Evolutionary conservation across 2,329 filamentous ascomycete genomes (phyloP), one percentile per base, ranked within the genome.

Genomic region (Akanthomyces dipterigenus): DNA sequence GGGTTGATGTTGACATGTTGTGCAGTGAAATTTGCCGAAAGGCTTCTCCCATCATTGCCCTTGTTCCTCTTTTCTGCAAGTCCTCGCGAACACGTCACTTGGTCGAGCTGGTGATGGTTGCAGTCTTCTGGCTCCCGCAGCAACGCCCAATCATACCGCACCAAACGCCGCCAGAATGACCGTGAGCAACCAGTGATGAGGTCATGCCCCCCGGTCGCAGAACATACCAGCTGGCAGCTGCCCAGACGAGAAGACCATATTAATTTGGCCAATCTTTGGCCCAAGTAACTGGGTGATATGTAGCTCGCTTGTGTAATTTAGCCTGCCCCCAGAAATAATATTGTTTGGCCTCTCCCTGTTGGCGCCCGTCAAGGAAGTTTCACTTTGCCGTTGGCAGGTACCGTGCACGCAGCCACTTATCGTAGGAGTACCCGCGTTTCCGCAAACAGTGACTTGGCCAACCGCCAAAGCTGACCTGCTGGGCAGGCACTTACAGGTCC

Each of bases 211-310:
- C 14, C 22, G 31, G 43, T 14, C 16, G 3, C 16, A 22, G 43
- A 45, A 58, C 55, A 58, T 58, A 45, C 45, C 45, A 50, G 36
- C 43, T 48, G 22, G n/a, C n/a, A n/a, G n/a, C n/a, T n/a, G n/a
- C n/a, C n/a, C n/a, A n/a, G n/a, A n/a, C n/a, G n/a, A n/a, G n/a
- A n/a, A n/a, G n/a, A n/a, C n/a, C n/a, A n/a, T n/a, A n/a, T n/a
- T n/a, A n/a, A n/a, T n/a, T n/a, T n/a, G n/a, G n/a, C n/a, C n/a
- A n/a, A n/a, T n/a, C n/a, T n/a, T n/a, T n/a, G n/a, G n/a, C n/a
- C n/a, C n/a, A n/a, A n/a, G n/a, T n/a, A n/a, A n/a, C n/a, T n/a
- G n/a, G n/a, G n/a, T n/a, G n/a, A n/a, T n/a, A n/a, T n/a, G n/a
- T 46, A 34, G 42, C 54, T 48, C 42, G 55, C 46, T 14, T 20